Evolutionary conservation across 2,329 filamentous ascomycete genomes (phyloP).

Genomic region (Aspergillus floridensis): DNA sequence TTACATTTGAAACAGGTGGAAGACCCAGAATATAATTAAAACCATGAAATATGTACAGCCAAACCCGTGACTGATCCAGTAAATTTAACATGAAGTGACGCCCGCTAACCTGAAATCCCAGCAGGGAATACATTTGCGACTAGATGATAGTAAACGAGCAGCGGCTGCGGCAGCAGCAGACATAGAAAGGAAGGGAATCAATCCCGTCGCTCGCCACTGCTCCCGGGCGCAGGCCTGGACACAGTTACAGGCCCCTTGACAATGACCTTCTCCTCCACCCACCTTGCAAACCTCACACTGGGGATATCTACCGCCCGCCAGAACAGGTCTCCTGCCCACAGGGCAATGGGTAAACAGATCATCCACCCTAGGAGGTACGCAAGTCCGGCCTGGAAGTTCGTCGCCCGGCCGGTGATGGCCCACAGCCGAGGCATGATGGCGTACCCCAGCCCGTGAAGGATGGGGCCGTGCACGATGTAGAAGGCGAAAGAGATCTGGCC

Average conservation of each 20-base stretch:
- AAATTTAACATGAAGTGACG: background rate
- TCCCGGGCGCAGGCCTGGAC: background rate
- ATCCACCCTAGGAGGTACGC: conserved; percentile 42
- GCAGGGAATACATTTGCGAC: background rate
- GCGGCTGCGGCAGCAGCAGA: background rate
- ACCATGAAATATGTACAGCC: background rate
- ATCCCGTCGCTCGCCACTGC: background rate
- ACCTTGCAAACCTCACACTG: conserved; percentile 50
- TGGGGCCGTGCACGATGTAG: conserved; percentile 48
- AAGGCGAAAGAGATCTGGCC: conserved; percentile 50
- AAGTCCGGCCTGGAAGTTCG: conserved; percentile 38
- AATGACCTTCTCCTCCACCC: conserved; percentile 44
- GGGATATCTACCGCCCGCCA: conserved; percentile 57
- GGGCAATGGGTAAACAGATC: conserved; percentile 40
- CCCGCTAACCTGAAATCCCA: conserved; percentile 8
- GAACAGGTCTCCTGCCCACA: conserved; percentile 60
- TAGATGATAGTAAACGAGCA: background rate
- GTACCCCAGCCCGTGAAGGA: conserved; percentile 45
- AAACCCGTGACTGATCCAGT: background rate
- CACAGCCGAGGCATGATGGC: conserved; percentile 44
- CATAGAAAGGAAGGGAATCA: conserved; percentile 4
- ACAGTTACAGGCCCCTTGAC: conserved; percentile 18
- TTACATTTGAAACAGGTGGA: no score
- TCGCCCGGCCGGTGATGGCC: conserved; percentile 40
- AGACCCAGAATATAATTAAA: background rate